Evolutionary conservation across 2,329 filamentous ascomycete genomes (phyloP).

Genomic region (Xylaria sp.): DNA sequence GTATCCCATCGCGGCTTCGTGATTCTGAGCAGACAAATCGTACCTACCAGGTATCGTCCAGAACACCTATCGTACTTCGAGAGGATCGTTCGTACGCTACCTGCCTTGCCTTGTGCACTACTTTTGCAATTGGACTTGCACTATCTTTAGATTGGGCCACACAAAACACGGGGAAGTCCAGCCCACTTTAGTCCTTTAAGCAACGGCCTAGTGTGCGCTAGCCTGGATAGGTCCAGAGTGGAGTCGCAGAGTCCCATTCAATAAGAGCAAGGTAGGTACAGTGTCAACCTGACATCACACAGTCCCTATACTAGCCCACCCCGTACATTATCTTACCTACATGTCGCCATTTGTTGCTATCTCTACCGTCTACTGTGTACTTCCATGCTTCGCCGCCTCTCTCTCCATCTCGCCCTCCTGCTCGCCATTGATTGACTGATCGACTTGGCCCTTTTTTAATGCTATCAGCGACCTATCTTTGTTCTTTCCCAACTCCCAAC

Average conservation of each 20-base stretch:
- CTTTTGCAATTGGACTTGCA: background rate
- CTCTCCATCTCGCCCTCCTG: background rate
- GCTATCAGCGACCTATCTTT: constrained; percentile 18
- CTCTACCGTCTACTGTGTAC: constrained; percentile 8
- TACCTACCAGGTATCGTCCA: too few species aligned
- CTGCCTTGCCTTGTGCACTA: too few species aligned
- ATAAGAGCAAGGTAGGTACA: background rate
- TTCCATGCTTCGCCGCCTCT: background rate
- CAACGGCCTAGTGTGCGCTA: constrained; percentile 1
- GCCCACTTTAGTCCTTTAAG: constrained; percentile 7
- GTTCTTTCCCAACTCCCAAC: constrained; percentile 19
- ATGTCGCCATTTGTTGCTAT: background rate
- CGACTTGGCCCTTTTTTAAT: constrained; percentile 15
- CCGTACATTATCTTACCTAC: background rate
- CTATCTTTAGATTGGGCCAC: constrained; percentile 17
- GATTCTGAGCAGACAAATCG: too few species aligned
- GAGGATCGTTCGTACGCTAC: too few species aligned
- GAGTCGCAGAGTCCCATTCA: background rate
- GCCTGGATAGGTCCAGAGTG: background rate
- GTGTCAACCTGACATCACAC: background rate
- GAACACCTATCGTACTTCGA: too few species aligned
- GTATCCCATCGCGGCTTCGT: too few species aligned
- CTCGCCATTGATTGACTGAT: constrained; percentile 2
- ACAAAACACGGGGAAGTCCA: constrained; percentile 20
- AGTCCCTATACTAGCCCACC: background rate